Evolutionary conservation across 768 basidiomycete species (phyloP).

Genomic region (Mycena galopus): DNA sequence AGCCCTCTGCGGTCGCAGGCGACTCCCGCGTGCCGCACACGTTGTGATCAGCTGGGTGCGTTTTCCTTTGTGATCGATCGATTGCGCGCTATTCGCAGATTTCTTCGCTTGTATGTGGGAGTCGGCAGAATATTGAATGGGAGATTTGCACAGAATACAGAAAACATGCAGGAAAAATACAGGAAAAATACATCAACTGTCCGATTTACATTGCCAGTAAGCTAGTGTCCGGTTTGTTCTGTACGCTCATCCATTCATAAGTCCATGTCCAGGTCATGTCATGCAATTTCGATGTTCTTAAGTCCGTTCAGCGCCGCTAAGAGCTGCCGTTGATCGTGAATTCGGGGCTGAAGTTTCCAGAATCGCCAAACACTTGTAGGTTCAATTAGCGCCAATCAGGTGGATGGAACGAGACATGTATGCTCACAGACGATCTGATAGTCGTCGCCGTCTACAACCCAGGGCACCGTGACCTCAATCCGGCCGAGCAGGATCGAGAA

Average conservation of each 20-base stretch:
- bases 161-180: too few relatives aligned
- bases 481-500: constrained; percentile 48
- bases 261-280: too few relatives aligned
- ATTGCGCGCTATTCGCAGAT: too few relatives aligned
- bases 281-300: neutral
- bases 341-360: constrained; percentile 50
- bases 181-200: neutral
- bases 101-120: too few relatives aligned
- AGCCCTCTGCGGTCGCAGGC: too few relatives aligned
- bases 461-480: constrained; percentile 43
- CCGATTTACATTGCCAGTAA: neutral
- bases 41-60: too few relatives aligned
- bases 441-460: constrained; percentile 41
- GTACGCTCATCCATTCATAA: neutral
- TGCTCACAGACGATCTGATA: constrained; percentile 46
- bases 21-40: too few relatives aligned
- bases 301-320: neutral
- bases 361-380: constrained; percentile 50
- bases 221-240: neutral
- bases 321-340: constrained; percentile 48
- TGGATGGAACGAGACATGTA: too few relatives aligned
- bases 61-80: too few relatives aligned
- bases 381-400: neutral
- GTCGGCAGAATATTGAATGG: too few relatives aligned
- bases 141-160: neutral